Evolutionary conservation across 1,284 basidiomycete genomes (phyloP).

Genomic region (Peniophora sp.): DNA sequence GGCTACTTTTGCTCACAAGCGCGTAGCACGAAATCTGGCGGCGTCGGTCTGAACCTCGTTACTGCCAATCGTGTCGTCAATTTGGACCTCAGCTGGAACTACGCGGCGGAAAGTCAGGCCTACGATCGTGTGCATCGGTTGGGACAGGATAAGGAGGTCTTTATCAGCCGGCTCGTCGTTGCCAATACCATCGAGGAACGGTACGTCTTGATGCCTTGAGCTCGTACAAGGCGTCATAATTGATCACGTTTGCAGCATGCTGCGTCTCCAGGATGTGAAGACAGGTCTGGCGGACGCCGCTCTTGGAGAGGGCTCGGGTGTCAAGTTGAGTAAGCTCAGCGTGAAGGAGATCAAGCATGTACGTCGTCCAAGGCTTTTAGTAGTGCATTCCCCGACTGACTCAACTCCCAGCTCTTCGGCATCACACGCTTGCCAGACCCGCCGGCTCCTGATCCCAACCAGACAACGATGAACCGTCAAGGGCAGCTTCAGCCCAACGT

Average conservation of each 20-base stretch:
- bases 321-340: conserved; percentile 51
- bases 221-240: conserved; percentile 2
- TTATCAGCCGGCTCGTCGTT: conserved; percentile 60
- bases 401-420: conserved; percentile 11
- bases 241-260: conserved; percentile 35
- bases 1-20: neutral
- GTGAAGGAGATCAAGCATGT: conserved; percentile 53
- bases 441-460: neutral
- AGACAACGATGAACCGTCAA: too few species aligned
- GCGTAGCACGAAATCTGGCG: conserved; percentile 54
- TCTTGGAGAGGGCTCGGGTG: conserved; percentile 54
- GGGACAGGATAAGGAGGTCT: conserved; percentile 62
- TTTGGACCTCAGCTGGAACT: conserved; percentile 72
- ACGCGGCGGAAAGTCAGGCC: conserved; percentile 54
- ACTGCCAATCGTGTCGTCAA: conserved; percentile 62
- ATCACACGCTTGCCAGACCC: conserved; percentile 8
- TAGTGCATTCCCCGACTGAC: neutral
- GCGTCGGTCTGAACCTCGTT: conserved; percentile 60
- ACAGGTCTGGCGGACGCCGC: conserved; percentile 58
- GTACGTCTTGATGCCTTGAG: conserved; percentile 23
- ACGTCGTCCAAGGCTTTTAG: conserved; percentile 4
- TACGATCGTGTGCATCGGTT: conserved; percentile 66
- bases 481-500: too few species aligned
- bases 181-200: conserved; percentile 64
- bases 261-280: conserved; percentile 60